Percentiles rank a stretch among this genome's conserved stretches.
phyloP scores from a whole-genome alignment of 2,329 filamentous ascomycete genomes.

The Pseudocercospora crystallina region DNA sequence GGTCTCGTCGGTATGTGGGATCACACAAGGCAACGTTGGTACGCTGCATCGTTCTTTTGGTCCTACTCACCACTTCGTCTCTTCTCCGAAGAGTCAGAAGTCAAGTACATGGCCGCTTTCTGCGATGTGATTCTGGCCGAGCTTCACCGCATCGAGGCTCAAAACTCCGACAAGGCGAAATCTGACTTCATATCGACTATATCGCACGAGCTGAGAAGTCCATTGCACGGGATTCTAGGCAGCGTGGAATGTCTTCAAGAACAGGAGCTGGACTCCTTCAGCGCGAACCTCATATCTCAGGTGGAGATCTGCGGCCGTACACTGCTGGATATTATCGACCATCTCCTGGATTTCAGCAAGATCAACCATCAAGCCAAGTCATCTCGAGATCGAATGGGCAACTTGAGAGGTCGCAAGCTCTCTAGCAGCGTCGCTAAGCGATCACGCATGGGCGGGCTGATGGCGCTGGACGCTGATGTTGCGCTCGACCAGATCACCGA shows the following conservation, averaged over 20 bases:
- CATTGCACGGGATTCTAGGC: conserved; percentile 50
- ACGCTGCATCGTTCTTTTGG: conserved; percentile 40
- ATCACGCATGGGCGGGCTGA: conserved; percentile 22
- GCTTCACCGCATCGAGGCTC: conserved; percentile 40
- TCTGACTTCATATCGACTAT: conserved; percentile 54
- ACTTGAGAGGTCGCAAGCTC: conserved; percentile 9
- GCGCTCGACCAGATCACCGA: conserved; percentile 51
- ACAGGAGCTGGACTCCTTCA: conserved; percentile 41
- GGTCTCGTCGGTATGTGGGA: conserved; percentile 56
- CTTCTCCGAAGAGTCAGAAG: conserved; percentile 42
- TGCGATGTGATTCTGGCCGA: conserved; percentile 45
- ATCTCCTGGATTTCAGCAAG: conserved; percentile 47
- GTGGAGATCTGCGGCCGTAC: conserved; percentile 53
- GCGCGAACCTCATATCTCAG: conserved; percentile 47
- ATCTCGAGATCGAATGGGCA: conserved; percentile 8
- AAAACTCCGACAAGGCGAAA: conserved; percentile 49
- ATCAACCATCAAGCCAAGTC: conserved; percentile 39
- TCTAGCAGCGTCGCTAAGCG: conserved; percentile 13
- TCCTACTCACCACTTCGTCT: conserved; percentile 47
- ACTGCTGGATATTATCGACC: conserved; percentile 49
- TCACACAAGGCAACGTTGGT: conserved; percentile 39
- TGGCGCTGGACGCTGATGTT: conserved; percentile 29
- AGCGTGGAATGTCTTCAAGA: conserved; percentile 52
- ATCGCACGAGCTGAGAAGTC: conserved; percentile 53
- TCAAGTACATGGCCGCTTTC: conserved; percentile 43